A percentile compares a stretch with the other conserved stretches of the same genome.
Conservation (phyloP, 768 basidiomycete genomes). For the Strobilomyces dryophilus region DNA sequence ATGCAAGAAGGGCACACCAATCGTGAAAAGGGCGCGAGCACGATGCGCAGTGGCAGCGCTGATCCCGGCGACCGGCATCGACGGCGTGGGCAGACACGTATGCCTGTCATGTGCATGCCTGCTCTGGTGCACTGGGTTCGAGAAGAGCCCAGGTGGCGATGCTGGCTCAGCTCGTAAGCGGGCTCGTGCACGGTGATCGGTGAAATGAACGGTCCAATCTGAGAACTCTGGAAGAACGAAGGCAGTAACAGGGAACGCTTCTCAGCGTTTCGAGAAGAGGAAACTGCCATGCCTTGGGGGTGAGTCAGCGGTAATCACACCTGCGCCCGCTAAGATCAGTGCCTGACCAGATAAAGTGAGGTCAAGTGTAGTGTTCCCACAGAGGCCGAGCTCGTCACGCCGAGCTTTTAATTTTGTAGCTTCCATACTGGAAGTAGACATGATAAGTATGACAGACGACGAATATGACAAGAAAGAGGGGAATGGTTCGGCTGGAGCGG, state of each 20-base stretch:
- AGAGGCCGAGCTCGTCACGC: conserved; percentile 6
- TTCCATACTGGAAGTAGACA: conserved; percentile 10
- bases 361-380: conserved; percentile 20
- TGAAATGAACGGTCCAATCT: conserved; percentile 22
- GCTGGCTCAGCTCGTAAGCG: conserved; percentile 17
- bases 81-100: not conserved
- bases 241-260: conserved; percentile 8
- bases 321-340: conserved; percentile 22
- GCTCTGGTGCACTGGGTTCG: conserved; percentile 2
- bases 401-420: conserved; percentile 25
- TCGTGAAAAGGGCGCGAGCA: not conserved
- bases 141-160: conserved; percentile 12
- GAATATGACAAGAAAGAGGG: conserved; percentile 3
- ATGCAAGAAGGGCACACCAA: not conserved
- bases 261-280: conserved; percentile 13
- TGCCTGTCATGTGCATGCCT: conserved; percentile 6
- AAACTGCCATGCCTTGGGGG: conserved; percentile 24
- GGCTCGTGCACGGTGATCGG: conserved; percentile 16
- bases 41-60: not conserved
- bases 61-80: not conserved
- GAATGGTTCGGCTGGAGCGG: conserved; percentile 4
- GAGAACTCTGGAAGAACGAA: conserved; percentile 26
- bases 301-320: conserved; percentile 23
- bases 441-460: conserved; percentile 18
- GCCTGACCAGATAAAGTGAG: conserved; percentile 28